Evolutionary conservation across 2,329 filamentous ascomycete species (phyloP).

Genomic region (Arachnomyces sp.): DNA sequence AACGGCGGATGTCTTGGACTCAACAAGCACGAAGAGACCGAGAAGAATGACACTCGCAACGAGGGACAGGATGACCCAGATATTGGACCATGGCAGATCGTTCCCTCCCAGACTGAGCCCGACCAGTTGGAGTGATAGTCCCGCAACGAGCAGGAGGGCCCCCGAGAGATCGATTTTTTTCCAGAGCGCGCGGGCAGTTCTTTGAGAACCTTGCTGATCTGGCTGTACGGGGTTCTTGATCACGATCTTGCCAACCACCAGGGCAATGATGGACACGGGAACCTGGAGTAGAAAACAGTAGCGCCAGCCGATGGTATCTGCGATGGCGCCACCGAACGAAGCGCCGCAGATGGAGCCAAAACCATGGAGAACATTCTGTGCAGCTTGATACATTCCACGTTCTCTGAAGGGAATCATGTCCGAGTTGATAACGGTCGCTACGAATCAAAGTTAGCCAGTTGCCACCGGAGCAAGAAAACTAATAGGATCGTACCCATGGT

Average conservation of each 20-base stretch:
- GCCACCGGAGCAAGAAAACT: background rate
- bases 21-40: constrained; percentile 31
- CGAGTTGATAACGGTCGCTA: constrained; percentile 59
- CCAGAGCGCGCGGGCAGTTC: constrained; percentile 34
- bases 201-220: constrained; percentile 14
- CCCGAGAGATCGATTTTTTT: constrained; percentile 53
- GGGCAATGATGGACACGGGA: constrained; percentile 50
- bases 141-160: constrained; percentile 49
- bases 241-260: constrained; percentile 47
- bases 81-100: constrained; percentile 37
- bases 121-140: constrained; percentile 49
- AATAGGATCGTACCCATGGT: constrained; percentile 47
- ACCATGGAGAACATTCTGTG: constrained; percentile 54
- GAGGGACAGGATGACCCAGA: constrained; percentile 35
- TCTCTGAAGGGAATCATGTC: constrained; percentile 68
- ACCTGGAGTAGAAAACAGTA: constrained; percentile 55
- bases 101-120: constrained; percentile 40
- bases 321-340: constrained; percentile 37
- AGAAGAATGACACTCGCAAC: constrained; percentile 31
- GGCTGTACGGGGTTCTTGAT: constrained; percentile 39
- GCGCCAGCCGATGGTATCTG: constrained; percentile 39
- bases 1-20: constrained; percentile 35
- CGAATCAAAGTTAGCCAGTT: background rate
- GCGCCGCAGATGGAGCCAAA: constrained; percentile 55
- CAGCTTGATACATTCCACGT: constrained; percentile 63